A percentile compares a stretch with the other conserved stretches of the same genome.
phyloP scores from a whole-genome alignment of 352 stramenopile genomes.

The Aphanomyces euteiches region DNA sequence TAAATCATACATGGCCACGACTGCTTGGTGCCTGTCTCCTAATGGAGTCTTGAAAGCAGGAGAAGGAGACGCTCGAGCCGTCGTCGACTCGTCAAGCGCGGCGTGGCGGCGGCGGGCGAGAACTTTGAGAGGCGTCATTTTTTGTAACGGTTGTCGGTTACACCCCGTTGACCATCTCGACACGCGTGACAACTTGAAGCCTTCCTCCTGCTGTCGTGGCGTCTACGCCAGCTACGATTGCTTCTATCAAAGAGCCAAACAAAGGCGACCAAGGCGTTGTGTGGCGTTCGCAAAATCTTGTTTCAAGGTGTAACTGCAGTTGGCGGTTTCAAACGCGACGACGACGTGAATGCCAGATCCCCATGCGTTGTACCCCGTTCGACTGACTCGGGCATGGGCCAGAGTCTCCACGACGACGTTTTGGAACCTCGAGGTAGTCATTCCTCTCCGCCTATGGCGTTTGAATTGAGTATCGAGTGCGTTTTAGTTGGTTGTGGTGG shows the following conservation, averaged over 20 bases:
- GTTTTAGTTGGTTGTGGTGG: background rate
- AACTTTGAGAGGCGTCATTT: constrained; percentile 1
- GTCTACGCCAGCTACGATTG: too few relatives aligned
- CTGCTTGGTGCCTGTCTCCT: background rate
- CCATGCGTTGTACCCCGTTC: constrained; percentile 7
- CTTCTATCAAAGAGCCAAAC: too few relatives aligned
- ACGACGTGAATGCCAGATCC: constrained; percentile 1
- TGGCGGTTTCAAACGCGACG: background rate
- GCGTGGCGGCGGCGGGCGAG: background rate
- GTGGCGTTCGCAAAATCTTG: too few relatives aligned
- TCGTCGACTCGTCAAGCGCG: background rate
- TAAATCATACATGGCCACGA: constrained; percentile 4
- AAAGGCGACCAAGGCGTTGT: too few relatives aligned
- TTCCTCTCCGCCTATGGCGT: too few relatives aligned
- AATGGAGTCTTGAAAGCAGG: background rate
- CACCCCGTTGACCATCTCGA: background rate
- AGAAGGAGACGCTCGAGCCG: background rate
- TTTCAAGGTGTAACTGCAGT: too few relatives aligned
- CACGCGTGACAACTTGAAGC: too few relatives aligned
- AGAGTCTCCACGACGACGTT: constrained; percentile 2
- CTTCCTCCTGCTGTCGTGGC: too few relatives aligned
- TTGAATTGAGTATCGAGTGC: too few relatives aligned
- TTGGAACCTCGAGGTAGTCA: constrained; percentile 4
- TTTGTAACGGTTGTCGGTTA: background rate
- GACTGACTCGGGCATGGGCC: constrained; percentile 1